Conservation (phyloP, 306 rosid species). For the Potentilla sterilis region DNA sequence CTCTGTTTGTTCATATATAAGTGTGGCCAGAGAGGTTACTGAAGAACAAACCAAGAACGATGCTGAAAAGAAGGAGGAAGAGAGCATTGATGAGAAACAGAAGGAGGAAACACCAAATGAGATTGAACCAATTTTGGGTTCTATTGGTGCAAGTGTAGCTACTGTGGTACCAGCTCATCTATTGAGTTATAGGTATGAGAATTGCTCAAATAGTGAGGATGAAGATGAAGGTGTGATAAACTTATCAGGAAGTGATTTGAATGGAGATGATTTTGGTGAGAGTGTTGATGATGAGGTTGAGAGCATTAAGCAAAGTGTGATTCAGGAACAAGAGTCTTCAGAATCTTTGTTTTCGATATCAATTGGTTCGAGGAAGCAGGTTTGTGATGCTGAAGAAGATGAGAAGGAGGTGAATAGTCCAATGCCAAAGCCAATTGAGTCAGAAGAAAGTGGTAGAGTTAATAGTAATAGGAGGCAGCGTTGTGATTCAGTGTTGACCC, state of each 20-base stretch:
- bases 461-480: not conserved
- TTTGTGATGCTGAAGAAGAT: constrained; percentile 35
- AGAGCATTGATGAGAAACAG: constrained; percentile 19
- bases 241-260: constrained; percentile 12
- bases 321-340: constrained; percentile 51
- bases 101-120: constrained; percentile 15
- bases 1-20: not conserved
- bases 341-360: constrained; percentile 79
- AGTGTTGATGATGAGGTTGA: constrained; percentile 8
- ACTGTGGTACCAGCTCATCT: constrained; percentile 1
- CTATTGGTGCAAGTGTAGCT: constrained; percentile 12
- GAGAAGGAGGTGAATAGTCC: constrained; percentile 63
- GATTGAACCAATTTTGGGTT: constrained; percentile 13
- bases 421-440: constrained; percentile 23
- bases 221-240: constrained; percentile 22
- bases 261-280: constrained; percentile 10
- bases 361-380: constrained; percentile 40
- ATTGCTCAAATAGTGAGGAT: constrained; percentile 26
- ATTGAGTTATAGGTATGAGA: constrained; percentile 25
- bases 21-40: constrained; percentile 35
- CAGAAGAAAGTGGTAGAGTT: constrained; percentile 10
- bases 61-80: constrained; percentile 28
- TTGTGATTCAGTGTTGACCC: constrained; percentile 39
- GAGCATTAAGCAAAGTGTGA: not conserved
- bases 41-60: constrained; percentile 31